phyloP scores from a whole-genome alignment of 176 grass and related monocot species.

The Hsuehochloa calcarea region DNA sequence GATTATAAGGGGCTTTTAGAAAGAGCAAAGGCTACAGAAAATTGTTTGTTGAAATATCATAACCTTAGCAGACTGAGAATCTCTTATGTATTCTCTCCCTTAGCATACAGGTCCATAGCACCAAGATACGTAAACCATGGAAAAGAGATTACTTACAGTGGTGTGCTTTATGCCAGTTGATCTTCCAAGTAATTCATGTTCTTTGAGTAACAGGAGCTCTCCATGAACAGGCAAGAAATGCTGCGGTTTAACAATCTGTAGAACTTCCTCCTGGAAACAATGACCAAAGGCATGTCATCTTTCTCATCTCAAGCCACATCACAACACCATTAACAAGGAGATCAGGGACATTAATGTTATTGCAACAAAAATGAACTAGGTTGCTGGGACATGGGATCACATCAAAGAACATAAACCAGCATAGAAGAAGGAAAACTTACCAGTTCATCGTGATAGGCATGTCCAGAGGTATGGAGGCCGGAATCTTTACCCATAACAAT shows the following conservation, averaged over 20 bases:
- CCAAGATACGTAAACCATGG: slow-evolving; percentile 2
- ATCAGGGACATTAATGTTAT: background rate
- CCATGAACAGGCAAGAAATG: slow-evolving; percentile 99
- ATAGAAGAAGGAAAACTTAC: slow-evolving; percentile 41
- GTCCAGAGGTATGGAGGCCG: slow-evolving; percentile 88
- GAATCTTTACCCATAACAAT: slow-evolving; percentile 97
- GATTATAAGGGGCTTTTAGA: background rate
- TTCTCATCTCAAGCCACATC: background rate
- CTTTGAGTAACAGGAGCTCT: slow-evolving; percentile 92
- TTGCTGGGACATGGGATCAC: background rate
- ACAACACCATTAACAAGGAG: slow-evolving; percentile 25
- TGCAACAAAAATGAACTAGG: slow-evolving; percentile 27
- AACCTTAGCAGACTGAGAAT: background rate
- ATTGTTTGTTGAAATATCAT: background rate
- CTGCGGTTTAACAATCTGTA: slow-evolving; percentile 96
- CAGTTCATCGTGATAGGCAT: slow-evolving; percentile 90
- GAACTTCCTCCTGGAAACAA: slow-evolving; percentile 92
- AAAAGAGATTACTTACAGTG: slow-evolving; percentile 66
- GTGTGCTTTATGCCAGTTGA: slow-evolving; percentile 96
- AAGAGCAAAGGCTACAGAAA: slow-evolving; percentile 12
- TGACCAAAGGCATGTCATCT: background rate
- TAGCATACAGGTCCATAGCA: background rate
- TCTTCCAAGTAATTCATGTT: slow-evolving; percentile 94
- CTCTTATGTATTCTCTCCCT: background rate
- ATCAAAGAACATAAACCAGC: slow-evolving; percentile 20